Percentiles rank a stretch among this genome's conserved stretches.
Evolutionary conservation across 2,329 filamentous ascomycete genomes (phyloP).

Genomic region (Fusarium sp.): DNA sequence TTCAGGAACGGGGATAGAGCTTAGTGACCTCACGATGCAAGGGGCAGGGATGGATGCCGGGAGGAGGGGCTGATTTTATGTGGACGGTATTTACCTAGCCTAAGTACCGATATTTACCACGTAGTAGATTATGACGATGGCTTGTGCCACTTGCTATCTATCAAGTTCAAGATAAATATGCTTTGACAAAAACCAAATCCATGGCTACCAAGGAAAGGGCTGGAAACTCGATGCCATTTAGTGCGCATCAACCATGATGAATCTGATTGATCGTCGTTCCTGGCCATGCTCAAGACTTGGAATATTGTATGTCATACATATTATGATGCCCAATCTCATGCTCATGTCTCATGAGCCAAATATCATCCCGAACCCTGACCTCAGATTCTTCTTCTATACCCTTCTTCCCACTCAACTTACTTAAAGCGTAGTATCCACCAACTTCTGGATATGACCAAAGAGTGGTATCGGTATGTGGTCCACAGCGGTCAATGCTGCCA

Average conservation of each 20-base stretch:
- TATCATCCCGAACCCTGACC: background rate
- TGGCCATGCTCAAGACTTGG: background rate
- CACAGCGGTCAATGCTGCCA: background rate
- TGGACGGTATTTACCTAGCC: background rate
- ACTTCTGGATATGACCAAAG: background rate
- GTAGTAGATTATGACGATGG: background rate
- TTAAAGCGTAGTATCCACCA: background rate
- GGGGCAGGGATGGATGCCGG: constrained; percentile 33
- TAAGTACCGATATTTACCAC: background rate
- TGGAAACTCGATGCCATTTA: background rate
- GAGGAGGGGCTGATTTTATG: constrained; percentile 17
- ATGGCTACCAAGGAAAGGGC: background rate
- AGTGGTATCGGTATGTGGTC: background rate
- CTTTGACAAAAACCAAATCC: background rate
- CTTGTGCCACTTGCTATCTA: background rate
- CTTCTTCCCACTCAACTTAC: constrained; percentile 1
- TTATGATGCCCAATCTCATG: too few relatives aligned
- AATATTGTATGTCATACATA: background rate
- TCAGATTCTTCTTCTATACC: background rate
- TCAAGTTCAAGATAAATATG: background rate
- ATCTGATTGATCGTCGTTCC: constrained; percentile 5
- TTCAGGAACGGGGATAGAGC: constrained; percentile 16
- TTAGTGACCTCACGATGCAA: constrained; percentile 38
- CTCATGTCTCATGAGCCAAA: too few relatives aligned
- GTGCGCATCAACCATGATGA: background rate